phyloP scores from a whole-genome alignment of 1,139 yeast genomes.

The Saccharomyces hybrid region DNA sequence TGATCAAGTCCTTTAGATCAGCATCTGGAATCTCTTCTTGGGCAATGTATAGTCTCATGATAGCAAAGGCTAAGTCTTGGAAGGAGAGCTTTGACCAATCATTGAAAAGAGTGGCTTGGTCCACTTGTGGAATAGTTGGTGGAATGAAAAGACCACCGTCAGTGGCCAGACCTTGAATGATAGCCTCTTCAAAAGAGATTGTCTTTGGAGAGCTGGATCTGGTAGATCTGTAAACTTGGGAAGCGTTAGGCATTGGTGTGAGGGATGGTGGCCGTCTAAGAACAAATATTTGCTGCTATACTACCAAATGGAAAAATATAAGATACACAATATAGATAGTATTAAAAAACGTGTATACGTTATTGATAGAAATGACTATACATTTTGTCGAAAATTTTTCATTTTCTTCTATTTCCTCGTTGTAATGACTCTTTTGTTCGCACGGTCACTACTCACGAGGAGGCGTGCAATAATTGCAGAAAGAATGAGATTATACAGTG shows the following conservation, averaged over 20 bases:
- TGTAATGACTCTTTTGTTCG: neutral
- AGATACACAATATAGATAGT: neutral
- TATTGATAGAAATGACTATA: conserved; percentile 1
- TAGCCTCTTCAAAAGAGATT: conserved; percentile 82
- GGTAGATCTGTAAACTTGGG: conserved; percentile 77
- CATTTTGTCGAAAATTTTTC: conserved; percentile 1
- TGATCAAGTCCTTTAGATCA: conserved; percentile 57
- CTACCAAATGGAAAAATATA: neutral
- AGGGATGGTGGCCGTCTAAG: conserved; percentile 1
- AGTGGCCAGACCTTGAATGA: conserved; percentile 86
- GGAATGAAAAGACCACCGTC: conserved; percentile 97
- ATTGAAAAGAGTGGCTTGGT: conserved; percentile 45
- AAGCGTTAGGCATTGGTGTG: conserved; percentile 24
- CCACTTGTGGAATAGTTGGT: conserved; percentile 64
- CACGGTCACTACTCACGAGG: neutral
- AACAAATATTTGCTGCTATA: conserved; percentile 3
- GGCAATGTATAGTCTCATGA: conserved; percentile 71
- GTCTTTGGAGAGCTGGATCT: conserved; percentile 53
- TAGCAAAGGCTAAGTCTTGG: conserved; percentile 78
- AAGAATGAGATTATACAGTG: neutral
- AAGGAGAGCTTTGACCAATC: conserved; percentile 72
- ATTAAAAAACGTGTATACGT: neutral
- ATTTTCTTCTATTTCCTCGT: neutral
- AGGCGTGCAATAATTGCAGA: neutral
- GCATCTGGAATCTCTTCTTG: conserved; percentile 59